phyloP scores from a whole-genome alignment of 306 rosid species.

The Abrus precatorius region DNA sequence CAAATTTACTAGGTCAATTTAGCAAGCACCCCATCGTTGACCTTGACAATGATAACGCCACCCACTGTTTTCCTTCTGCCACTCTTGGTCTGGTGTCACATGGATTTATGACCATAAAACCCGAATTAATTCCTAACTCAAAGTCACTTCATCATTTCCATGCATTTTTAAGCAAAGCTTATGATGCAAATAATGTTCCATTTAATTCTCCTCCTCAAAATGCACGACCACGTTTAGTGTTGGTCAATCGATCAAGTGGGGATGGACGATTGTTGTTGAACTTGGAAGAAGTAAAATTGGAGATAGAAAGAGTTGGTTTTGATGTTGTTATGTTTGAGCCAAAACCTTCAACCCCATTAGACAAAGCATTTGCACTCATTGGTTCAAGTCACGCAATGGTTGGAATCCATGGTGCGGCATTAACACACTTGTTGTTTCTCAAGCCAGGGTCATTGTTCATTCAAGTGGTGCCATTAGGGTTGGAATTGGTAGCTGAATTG shows the following conservation, averaged over 20 bases:
- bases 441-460: slow-evolving; percentile 47
- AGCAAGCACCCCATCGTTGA: slow-evolving; percentile 54
- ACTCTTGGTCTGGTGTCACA: slow-evolving; percentile 55
- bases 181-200: neutral
- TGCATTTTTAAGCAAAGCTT: slow-evolving; percentile 42
- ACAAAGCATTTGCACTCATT: slow-evolving; percentile 20
- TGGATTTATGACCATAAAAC: no score
- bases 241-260: slow-evolving; percentile 25
- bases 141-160: slow-evolving; percentile 48
- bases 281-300: slow-evolving; percentile 28
- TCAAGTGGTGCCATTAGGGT: slow-evolving; percentile 67
- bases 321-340: slow-evolving; percentile 51
- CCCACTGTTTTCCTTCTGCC: slow-evolving; percentile 60
- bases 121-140: slow-evolving; percentile 24
- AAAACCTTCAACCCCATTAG: neutral
- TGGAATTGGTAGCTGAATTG: slow-evolving; percentile 45
- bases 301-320: slow-evolving; percentile 52
- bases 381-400: slow-evolving; percentile 55
- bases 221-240: slow-evolving; percentile 31
- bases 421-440: slow-evolving; percentile 59
- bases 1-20: slow-evolving; percentile 33
- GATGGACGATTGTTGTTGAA: slow-evolving; percentile 48
- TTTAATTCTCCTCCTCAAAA: neutral
- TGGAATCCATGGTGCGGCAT: slow-evolving; percentile 68
- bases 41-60: slow-evolving; percentile 56